Conservation (phyloP, 495 filamentous ascomycete genomes). For the Stereocaulon alpinum region DNA sequence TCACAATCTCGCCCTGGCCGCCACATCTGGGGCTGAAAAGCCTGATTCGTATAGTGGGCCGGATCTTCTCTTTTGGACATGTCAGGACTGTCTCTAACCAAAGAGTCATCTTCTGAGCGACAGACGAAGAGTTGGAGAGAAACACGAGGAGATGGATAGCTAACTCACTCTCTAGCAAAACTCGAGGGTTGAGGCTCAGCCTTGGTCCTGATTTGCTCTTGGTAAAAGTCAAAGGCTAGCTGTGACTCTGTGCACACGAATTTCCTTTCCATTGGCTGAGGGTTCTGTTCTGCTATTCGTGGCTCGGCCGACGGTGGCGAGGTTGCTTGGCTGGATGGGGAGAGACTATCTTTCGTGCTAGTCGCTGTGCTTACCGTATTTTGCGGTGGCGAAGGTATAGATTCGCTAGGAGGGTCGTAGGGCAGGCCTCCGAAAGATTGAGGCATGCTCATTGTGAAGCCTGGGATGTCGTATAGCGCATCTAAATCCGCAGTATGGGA, state of each 20-base stretch:
- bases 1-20: constrained; percentile 22
- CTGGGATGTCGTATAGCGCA: background rate
- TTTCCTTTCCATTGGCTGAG: background rate
- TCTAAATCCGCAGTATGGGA: background rate
- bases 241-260: background rate
- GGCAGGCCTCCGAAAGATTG: background rate
- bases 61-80: constrained; percentile 47
- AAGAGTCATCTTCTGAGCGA: constrained; percentile 38
- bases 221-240: constrained; percentile 1
- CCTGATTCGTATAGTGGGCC: constrained; percentile 72
- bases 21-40: constrained; percentile 66
- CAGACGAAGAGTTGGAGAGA: constrained; percentile 17
- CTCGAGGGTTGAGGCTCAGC: background rate
- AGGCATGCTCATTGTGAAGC: background rate
- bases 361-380: background rate
- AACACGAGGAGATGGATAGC: background rate
- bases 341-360: background rate
- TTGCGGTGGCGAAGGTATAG: background rate
- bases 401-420: background rate
- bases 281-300: background rate
- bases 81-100: constrained; percentile 50
- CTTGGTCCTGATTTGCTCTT: background rate
- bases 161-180: constrained; percentile 10
- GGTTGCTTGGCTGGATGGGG: background rate
- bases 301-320: background rate